Evolutionary conservation across 2,329 filamentous ascomycete genomes (phyloP), one percentile per base, ranked within the genome.

Genomic region (Ilyonectria mors-panacis): DNA sequence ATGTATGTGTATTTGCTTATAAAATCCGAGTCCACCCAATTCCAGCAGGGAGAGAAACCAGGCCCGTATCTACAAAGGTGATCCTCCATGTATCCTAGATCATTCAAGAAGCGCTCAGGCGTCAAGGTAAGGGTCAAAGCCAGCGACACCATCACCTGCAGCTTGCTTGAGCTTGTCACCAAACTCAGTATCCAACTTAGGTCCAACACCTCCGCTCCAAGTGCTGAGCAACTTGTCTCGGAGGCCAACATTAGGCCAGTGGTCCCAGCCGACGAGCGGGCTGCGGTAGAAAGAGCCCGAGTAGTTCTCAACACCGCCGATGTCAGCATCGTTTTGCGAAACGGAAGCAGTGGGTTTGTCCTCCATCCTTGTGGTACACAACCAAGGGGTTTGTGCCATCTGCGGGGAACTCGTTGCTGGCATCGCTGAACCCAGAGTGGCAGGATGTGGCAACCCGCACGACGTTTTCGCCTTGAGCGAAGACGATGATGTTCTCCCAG

Each of bases 401-500:
- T 2, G 60, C 48, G 3, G 67, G 68, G 33, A 75, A 72, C 9
- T 70, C 17, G 54, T 77, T 75, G 30, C 55, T 72, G 21, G 76
- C 76, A 1, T 65, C 51, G 3, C 60, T 59, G 48, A 78, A 78
- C 8, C 67, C 62, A 15, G 68, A 72, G 39, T 78, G 77, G 59
- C 75, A 77, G 1, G 76, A 78, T 2, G 76, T 74, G 1, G 77
- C 76, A 1, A 78, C 77, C 8, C 75, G 76, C 2, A 77, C 59
- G 10, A 78, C 63, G 0, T 50, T 62, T 30, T 75, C 68, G 9
- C 69, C 75, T 37, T 71, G 66, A 2, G 73, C 42, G 64, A 80
- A 82, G 15, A 84, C 75, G 1, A 83, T 76, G 9, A 77, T 73
- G 66, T 78, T 79, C 70, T 84, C 82, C 82, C 81, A 84, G 66